These are phyloP conservation scores for Leccinellum rugosiceps DNA, from an alignment of 768 basidiomycete species.

Conservation along the genomic window DNA sequence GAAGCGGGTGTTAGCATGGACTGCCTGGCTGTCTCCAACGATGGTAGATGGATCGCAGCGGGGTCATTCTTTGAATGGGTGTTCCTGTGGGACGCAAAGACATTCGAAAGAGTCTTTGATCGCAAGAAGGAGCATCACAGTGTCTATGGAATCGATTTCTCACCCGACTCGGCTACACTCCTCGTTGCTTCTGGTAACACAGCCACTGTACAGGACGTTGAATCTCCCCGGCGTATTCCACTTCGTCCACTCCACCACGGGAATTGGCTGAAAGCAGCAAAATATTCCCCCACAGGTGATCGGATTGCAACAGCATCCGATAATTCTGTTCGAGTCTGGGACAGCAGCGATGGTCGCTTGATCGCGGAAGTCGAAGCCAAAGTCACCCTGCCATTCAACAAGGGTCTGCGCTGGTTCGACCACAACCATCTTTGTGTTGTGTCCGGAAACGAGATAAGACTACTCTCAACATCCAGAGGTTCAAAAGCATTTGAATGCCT, in stretches of 20 bases:
- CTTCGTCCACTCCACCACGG: not conserved
- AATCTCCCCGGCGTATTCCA: not conserved
- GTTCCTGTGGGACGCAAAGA: not conserved
- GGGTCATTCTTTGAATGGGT: not conserved
- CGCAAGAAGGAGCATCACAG: not conserved
- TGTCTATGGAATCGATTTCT: not conserved
- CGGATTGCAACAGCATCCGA: not conserved
- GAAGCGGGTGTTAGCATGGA: not conserved
- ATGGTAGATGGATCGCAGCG: not conserved
- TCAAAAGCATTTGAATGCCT: not conserved
- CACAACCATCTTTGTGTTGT: not conserved
- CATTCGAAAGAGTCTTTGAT: not conserved
- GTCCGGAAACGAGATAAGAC: not conserved
- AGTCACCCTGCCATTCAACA: not conserved
- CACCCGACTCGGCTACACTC: not conserved
- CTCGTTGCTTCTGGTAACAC: not conserved
- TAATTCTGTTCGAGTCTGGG: not conserved
- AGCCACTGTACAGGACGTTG: not conserved
- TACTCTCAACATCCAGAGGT: not conserved
- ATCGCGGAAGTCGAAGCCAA: not conserved
- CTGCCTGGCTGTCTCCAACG: not conserved
- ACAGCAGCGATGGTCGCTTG: not conserved
- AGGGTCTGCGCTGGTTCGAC: conserved; percentile 38
- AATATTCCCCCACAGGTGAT: not conserved
- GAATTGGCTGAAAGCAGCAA: not conserved